Base-by-base conservation (phyloP, 768 basidiomycete genomes). In the Boletus patriciae region DNA sequence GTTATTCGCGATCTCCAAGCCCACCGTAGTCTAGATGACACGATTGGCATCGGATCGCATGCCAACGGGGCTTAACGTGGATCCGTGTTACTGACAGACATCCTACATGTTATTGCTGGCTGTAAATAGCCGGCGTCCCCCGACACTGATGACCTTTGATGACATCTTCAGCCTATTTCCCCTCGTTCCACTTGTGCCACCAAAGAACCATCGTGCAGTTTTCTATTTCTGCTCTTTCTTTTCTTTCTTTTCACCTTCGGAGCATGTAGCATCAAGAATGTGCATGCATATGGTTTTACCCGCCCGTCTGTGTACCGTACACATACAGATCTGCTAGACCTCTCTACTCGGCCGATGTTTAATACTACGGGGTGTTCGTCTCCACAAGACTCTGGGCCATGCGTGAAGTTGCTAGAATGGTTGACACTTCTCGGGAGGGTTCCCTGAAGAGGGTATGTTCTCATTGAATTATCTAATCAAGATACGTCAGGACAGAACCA, bases 1-100 rank as follows among this genome's bases (percentile, higher is more conserved):
- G 93, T 96, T 29, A 75, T 95, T 62, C 87, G 87, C 37, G 94
- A 96, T 73, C 77, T 94, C 55, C 92, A 94, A 74, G 87, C 88
- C 16, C 92, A 94, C 69, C 80, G 88, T 69, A 92, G 90, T 76
- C 78, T 92, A 62, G 90, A 92, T 45, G 86, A 87, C 59, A 66
- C 72, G 54, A 46, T 70, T 21, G 70, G 69, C 25, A 57, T 67
- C 38, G 72, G 72, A 57, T 53, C 62, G 27, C 72, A 69, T 46
- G 29, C 69, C 50, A 72, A 72, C 31, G 71, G 71, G 54, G 66
- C 62, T 44, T 72, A 60, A 59, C 38, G 8, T 40, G 59, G 54
- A 44, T 50, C 42, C 43, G 16, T 45, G 53, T 21, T 61, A 59
- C 57, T 54, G 52, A 61, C 59, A 52, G 58, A 51, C 56, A 59